Evolutionary conservation across 2,329 filamentous ascomycete species (phyloP).

Genomic region (Kalaharituber pfeilii): DNA sequence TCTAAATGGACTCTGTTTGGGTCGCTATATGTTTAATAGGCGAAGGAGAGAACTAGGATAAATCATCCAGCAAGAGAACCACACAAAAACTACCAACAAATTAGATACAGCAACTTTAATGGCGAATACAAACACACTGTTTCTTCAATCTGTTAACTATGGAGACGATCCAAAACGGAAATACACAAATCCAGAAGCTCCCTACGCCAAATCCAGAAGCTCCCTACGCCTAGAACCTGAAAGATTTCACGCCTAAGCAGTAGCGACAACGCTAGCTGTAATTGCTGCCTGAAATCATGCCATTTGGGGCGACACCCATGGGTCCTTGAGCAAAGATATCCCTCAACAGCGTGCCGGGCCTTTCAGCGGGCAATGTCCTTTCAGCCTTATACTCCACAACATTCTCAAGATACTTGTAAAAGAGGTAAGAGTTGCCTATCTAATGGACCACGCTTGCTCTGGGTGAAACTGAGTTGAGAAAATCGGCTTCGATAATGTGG

Average conservation of each 20-base stretch:
- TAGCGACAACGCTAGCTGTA: neutral
- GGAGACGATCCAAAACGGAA: too few relatives aligned
- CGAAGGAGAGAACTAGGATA: too few relatives aligned
- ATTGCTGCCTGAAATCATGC: neutral
- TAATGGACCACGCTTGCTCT: conserved; percentile 86
- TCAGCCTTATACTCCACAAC: conserved; percentile 77
- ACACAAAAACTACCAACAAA: too few relatives aligned
- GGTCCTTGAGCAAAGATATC: conserved; percentile 88
- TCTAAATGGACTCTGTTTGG: too few relatives aligned
- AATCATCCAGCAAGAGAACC: too few relatives aligned
- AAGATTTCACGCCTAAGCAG: neutral
- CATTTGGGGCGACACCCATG: conserved; percentile 61
- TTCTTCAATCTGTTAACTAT: too few relatives aligned
- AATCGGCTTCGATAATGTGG: conserved; percentile 85
- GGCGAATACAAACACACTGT: too few relatives aligned
- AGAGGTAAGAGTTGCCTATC: conserved; percentile 91
- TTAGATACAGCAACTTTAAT: too few relatives aligned
- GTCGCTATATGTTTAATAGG: too few relatives aligned
- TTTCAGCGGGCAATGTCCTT: conserved; percentile 50
- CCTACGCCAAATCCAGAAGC: too few relatives aligned
- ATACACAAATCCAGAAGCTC: too few relatives aligned
- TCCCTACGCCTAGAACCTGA: too few relatives aligned
- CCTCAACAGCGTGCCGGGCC: conserved; percentile 70
- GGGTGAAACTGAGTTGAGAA: conserved; percentile 99
- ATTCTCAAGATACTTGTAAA: conserved; percentile 87